Evolutionary conservation across 495 filamentous ascomycete genomes (phyloP), one percentile per base, ranked within the genome.

Genomic region (Emericellopsis terricola): DNA sequence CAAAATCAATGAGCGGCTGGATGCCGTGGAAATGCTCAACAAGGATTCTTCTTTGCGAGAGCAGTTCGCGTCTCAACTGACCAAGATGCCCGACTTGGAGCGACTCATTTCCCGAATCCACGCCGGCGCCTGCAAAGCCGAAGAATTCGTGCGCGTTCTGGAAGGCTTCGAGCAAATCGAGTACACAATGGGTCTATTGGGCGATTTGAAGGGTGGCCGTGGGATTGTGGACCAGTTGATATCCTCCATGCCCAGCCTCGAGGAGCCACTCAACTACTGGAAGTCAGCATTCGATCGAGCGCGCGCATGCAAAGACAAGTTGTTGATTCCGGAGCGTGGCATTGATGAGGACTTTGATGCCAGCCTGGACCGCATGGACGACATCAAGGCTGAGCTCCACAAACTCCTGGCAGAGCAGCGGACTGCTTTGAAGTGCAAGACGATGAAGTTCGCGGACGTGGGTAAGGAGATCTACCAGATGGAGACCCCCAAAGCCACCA

Each of bases 81-180:
- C 69, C 11, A 89, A 81, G 55, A 76, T 99, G 64, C 87, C 89
- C 2, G 91, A 99, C 49, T 66, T 99, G 14, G 91, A 99, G 53
- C 69, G 91, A 13, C 61, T 96, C 28, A 91, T 96, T 37, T 96
- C 91, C 20, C 76, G 91, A 4, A 78, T 99, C 15, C 91, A 99
- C 47, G 91, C 91, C 5, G 81, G 81, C 2, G 69, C 71, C 19
- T 93, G 85, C 59, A 84, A 73, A 46, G 69, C 85, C 0, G 76
- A 83, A 27, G 89, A 96, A 51, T 99, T 99, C 47, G 71, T 92
- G 15, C 73, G 69, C n/a, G 87, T 96, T 3, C 62, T 99, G 0
- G 86, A 99, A 47, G 91, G 91, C 0, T 99, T 96, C 46, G 91
- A 96, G 54, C 87, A 92, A 51, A 94, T 96, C 13, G 83, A 91